These are phyloP conservation scores for Trichoderma brevicompactum DNA, from an alignment of 2,329 filamentous ascomycete genomes.

Conservation along the genomic window DNA sequence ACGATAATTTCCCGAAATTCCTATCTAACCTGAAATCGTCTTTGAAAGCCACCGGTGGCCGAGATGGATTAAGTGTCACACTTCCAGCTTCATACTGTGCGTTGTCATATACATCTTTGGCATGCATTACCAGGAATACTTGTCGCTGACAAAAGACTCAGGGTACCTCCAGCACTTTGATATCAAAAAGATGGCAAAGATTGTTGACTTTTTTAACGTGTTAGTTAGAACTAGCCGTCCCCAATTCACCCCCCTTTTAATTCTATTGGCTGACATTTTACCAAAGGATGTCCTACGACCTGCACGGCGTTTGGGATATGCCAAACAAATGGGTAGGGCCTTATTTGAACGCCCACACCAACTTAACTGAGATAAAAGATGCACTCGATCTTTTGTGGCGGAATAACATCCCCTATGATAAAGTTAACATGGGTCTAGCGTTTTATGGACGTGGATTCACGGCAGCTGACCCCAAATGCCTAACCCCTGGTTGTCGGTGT, in stretches of 20 bases:
- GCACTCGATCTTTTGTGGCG: slow-evolving; percentile 54
- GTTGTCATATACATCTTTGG: too few species aligned
- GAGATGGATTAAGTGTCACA: too few species aligned
- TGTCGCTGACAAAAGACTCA: too few species aligned
- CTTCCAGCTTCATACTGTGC: too few species aligned
- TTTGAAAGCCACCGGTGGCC: too few species aligned
- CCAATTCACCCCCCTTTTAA: too few species aligned
- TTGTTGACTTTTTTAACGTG: slow-evolving; percentile 49
- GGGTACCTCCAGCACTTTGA: slow-evolving; percentile 32
- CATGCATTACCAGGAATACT: too few species aligned
- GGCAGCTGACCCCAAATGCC: background rate
- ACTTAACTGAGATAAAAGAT: slow-evolving; percentile 52
- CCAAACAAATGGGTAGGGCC: slow-evolving; percentile 36
- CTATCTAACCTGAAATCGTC: too few species aligned
- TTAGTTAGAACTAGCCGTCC: too few species aligned
- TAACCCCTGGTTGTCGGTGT: background rate
- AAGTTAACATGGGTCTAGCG: slow-evolving; percentile 50
- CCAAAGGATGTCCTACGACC: slow-evolving; percentile 44
- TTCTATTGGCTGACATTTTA: too few species aligned
- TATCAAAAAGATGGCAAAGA: slow-evolving; percentile 25
- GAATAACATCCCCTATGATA: slow-evolving; percentile 47
- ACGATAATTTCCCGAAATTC: slow-evolving; percentile 34
- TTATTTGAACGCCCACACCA: slow-evolving; percentile 48
- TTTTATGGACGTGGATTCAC: slow-evolving; percentile 48
- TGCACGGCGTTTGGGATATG: slow-evolving; percentile 50